phyloP scores from a whole-genome alignment of 805 yeast species.

The Kazachstania bromeliacearum region DNA sequence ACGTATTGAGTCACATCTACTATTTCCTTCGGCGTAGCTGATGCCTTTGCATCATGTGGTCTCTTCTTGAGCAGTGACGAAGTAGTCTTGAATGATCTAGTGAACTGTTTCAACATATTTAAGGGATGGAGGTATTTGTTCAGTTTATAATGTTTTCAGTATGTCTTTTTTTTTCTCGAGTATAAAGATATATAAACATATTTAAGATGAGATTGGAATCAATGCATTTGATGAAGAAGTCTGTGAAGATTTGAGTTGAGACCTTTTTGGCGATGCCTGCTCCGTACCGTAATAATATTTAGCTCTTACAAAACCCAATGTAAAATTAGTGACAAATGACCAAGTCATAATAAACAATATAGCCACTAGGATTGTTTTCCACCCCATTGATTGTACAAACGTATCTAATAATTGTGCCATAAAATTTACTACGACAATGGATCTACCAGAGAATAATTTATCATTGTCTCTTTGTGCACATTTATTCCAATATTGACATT shows the following conservation, averaged over 20 bases:
- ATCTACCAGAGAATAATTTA: conserved; percentile 36
- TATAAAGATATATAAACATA: too few species aligned
- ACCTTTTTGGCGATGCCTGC: not conserved
- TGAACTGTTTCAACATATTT: too few species aligned
- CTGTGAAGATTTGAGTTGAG: too few species aligned
- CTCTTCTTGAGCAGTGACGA: too few species aligned
- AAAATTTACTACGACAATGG: conserved; percentile 52
- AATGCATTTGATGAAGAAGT: too few species aligned
- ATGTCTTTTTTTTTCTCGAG: too few species aligned
- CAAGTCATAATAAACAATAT: conserved; percentile 33
- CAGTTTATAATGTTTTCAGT: too few species aligned
- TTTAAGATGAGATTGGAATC: too few species aligned
- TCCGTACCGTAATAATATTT: conserved; percentile 31
- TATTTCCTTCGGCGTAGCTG: not conserved
- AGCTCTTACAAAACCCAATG: conserved; percentile 58
- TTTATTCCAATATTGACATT: conserved; percentile 53
- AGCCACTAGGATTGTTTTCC: conserved; percentile 44
- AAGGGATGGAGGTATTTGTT: too few species aligned
- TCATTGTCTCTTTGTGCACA: conserved; percentile 53
- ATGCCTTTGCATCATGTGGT: not conserved
- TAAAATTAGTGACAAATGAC: conserved; percentile 51
- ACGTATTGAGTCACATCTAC: conserved; percentile 8
- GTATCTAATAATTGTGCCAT: conserved; percentile 54
- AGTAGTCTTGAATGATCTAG: too few species aligned
- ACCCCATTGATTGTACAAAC: conserved; percentile 57